Evolutionary conservation across 2,329 filamentous ascomycete genomes (phyloP), one percentile per base, ranked within the genome.

Genomic region (Botryotinia calthae): DNA sequence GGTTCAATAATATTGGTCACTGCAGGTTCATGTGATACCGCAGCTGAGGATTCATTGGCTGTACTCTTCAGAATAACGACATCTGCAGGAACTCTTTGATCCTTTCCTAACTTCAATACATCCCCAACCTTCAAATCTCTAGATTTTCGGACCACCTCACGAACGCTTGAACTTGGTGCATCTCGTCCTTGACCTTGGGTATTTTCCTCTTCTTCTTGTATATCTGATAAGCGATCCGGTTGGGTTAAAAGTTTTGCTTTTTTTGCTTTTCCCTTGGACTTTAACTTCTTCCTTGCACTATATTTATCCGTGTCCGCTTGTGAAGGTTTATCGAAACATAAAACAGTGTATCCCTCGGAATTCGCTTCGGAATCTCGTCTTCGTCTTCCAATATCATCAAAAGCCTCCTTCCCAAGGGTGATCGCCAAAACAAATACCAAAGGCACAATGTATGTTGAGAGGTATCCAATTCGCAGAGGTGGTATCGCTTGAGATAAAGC

Each of bases 401-500:
- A 90, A 0, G 96, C 97, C 82, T 99, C 97, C 82, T 99, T 99
- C 28, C 94, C 95, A 79, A 99, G 87, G 0, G 96, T 98, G 76
- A 99, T 96, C 59, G 90, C 86, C 59, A 99, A 87, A 74, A 99
- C 97, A 82, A 98, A 98, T 0, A 91, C 94, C 75, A 99, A 83
- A 1, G 96, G 96, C 31, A 93, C 95, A 81, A 98, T 90, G 79
- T 99, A 99, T 2, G 96, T 98, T 44, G 93, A 93, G 74, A 99
- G 87, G 82, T 98, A 98, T 72, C 96, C 96, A 76, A 99, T 98
- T 71, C 94, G 90, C 71, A 99, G 84, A 34, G 93, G 88, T 6
- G 94, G 95, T 79, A 99, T 95, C 61, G 94, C 91, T 83, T 99
- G 96, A 54, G 95, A 98, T 67, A 98, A 83, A 10, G 96, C 97